Conservation (phyloP, 2,329 filamentous ascomycete species). For the Ceratocystis huliohia region DNA sequence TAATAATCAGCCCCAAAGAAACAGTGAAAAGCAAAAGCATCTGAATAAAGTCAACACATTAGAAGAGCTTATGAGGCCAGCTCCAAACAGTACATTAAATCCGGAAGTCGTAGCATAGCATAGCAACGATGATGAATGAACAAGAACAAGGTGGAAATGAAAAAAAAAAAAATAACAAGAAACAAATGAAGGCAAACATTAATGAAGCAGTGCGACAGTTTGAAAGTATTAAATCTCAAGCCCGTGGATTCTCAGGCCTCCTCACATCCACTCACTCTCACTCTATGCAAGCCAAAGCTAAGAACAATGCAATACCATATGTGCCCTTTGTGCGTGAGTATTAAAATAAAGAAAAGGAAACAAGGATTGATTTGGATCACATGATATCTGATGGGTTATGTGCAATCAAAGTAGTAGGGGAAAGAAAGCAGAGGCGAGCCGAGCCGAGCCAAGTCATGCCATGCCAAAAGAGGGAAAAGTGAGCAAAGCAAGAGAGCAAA, state of each 20-base stretch:
- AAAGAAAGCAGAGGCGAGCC: neutral
- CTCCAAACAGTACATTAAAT: neutral
- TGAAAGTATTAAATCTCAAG: constrained; percentile 1
- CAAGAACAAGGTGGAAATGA: too few relatives aligned
- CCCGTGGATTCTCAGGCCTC: neutral
- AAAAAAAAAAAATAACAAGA: neutral
- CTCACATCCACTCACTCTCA: neutral
- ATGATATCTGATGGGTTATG: constrained; percentile 17
- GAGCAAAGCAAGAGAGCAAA: constrained; percentile 13
- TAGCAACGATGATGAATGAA: neutral
- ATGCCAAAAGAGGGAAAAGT: neutral
- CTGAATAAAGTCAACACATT: neutral
- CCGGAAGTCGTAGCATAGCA: neutral
- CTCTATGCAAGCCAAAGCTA: neutral
- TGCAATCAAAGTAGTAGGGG: constrained; percentile 10
- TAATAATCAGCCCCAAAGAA: neutral
- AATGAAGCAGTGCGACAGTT: neutral
- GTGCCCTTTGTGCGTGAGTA: constrained; percentile 4
- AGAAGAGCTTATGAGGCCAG: neutral
- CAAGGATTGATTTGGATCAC: constrained; percentile 14
- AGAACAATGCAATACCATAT: neutral
- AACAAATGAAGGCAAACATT: neutral
- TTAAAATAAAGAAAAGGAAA: constrained; percentile 9
- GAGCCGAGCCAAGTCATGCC: too few relatives aligned
- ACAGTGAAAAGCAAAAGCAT: neutral